phyloP scores from a whole-genome alignment of 352 stramenopile species.

The Phytophthora sojae region DNA sequence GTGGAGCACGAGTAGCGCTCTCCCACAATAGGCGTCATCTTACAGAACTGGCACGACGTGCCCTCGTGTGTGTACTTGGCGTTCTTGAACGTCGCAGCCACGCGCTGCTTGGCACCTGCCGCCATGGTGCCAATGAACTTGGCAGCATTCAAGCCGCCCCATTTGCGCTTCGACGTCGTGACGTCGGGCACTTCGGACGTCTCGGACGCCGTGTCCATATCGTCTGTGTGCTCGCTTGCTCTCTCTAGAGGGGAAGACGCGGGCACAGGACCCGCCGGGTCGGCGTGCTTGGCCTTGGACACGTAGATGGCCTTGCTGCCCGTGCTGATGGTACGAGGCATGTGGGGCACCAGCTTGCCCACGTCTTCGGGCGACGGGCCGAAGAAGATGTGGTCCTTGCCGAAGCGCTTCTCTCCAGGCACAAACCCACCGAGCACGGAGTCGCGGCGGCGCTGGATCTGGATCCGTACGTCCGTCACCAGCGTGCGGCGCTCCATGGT shows the following conservation, averaged over 20 bases:
- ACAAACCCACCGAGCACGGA: slow-evolving; percentile 65
- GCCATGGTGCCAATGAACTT: slow-evolving; percentile 83
- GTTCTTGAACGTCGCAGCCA: slow-evolving; percentile 72
- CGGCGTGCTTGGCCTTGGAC: slow-evolving; percentile 62
- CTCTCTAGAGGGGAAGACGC: slow-evolving; percentile 31
- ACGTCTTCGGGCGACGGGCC: slow-evolving; percentile 73
- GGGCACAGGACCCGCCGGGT: slow-evolving; percentile 17
- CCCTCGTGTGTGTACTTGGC: slow-evolving; percentile 77
- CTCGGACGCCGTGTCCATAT: slow-evolving; percentile 38
- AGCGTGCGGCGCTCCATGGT: slow-evolving; percentile 78
- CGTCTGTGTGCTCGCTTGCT: slow-evolving; percentile 43
- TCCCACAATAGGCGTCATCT: slow-evolving; percentile 80
- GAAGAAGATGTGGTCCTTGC: slow-evolving; percentile 73
- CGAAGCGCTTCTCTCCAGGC: slow-evolving; percentile 69
- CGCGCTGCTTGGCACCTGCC: slow-evolving; percentile 70
- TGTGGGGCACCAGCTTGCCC: slow-evolving; percentile 76
- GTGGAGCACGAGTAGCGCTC: slow-evolving; percentile 75
- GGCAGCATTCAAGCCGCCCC: slow-evolving; percentile 63
- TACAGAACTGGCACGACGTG: slow-evolving; percentile 85
- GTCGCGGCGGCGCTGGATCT: slow-evolving; percentile 73
- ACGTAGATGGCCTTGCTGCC: slow-evolving; percentile 77
- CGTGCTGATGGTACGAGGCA: slow-evolving; percentile 52
- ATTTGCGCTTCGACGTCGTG: slow-evolving; percentile 50
- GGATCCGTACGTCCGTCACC: slow-evolving; percentile 81
- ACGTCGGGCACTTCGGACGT: slow-evolving; percentile 27